Percentiles rank a stretch among this genome's conserved stretches.
Conservation (phyloP, 176 grass and related monocot genomes). For the Eremochloa ophiuroides region DNA sequence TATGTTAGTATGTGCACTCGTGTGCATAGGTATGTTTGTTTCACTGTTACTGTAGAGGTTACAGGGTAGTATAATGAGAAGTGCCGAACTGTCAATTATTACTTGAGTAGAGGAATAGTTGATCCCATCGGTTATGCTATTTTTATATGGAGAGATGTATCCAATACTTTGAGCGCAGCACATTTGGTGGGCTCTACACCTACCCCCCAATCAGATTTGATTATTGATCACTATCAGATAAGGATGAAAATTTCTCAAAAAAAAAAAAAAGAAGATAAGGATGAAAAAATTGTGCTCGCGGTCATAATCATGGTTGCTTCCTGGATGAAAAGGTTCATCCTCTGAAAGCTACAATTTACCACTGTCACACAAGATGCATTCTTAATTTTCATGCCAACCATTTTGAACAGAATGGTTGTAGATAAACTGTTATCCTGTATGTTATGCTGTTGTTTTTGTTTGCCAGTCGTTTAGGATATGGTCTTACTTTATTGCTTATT, state of each 20-base stretch:
- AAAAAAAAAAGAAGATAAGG: too few species aligned
- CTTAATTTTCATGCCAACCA: constrained; percentile 2
- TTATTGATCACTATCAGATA: constrained; percentile 2
- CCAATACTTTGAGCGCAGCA: background rate
- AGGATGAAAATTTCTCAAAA: constrained; percentile 14
- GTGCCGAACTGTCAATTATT: background rate
- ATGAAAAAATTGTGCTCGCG: background rate
- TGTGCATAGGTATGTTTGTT: background rate
- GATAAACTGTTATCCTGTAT: background rate
- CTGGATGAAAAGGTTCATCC: background rate
- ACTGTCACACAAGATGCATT: background rate
- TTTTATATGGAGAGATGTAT: background rate
- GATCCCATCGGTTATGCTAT: background rate
- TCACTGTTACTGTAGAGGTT: background rate
- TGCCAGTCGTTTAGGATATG: background rate
- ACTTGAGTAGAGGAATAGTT: background rate
- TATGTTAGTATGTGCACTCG: background rate
- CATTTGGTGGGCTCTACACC: background rate
- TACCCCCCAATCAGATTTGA: background rate
- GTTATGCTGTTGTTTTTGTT: background rate
- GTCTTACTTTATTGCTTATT: background rate
- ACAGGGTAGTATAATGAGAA: background rate
- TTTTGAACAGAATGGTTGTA: background rate
- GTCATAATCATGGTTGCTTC: constrained; percentile 11
- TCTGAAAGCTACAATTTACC: constrained; percentile 1